Percentiles rank a stretch among this genome's conserved stretches.
Conservation (phyloP, 225 moss, liverwort and hornwort species). For the Polytrichum formosum region DNA sequence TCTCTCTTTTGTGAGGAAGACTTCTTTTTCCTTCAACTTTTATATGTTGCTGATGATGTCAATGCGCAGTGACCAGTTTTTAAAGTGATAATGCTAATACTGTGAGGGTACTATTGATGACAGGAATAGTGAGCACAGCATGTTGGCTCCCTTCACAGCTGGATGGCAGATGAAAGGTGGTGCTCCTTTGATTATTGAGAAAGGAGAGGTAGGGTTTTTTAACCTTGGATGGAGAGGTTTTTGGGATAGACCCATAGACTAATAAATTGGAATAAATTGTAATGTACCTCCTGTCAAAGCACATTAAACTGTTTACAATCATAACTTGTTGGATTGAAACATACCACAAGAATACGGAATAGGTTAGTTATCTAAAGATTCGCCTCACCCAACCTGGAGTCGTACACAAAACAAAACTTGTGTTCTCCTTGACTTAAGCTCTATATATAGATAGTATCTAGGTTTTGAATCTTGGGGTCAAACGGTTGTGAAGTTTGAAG, state of each 20-base stretch:
- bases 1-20: not conserved
- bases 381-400: too few species aligned
- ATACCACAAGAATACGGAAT: too few species aligned
- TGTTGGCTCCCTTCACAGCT: slow-evolving; percentile 89
- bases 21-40: not conserved
- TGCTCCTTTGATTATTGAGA: slow-evolving; percentile 62
- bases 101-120: slow-evolving; percentile 5
- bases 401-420: too few species aligned
- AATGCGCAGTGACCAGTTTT: not conserved
- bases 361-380: not conserved
- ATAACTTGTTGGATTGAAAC: too few species aligned
- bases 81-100: not conserved
- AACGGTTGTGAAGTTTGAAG: not conserved
- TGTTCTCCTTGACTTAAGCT: too few species aligned
- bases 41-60: not conserved
- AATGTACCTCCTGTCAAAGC: not conserved
- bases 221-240: not conserved
- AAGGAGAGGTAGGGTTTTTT: slow-evolving; percentile 60
- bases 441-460: too few species aligned
- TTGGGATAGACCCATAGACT: not conserved
- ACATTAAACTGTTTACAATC: too few species aligned
- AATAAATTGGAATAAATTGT: not conserved
- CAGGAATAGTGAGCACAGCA: slow-evolving; percentile 43
- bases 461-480: not conserved
- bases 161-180: slow-evolving; percentile 59